phyloP scores from a whole-genome alignment of 495 filamentous ascomycete species.

The Penicillium canariense region DNA sequence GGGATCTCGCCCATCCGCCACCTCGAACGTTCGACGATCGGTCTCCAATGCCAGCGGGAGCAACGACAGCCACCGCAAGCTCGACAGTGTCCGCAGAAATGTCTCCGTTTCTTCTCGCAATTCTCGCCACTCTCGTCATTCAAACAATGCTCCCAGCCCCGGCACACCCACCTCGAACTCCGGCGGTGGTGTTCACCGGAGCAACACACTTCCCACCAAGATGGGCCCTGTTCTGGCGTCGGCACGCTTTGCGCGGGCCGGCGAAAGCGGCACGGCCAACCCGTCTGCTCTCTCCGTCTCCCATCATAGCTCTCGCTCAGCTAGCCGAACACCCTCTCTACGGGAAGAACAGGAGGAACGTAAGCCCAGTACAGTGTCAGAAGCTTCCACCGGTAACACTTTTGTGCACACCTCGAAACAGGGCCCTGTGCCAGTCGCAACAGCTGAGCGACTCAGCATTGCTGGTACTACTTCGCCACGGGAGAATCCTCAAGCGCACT shows the following conservation, averaged over 20 bases:
- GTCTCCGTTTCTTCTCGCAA: conserved; percentile 73
- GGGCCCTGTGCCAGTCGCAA: conserved; percentile 30
- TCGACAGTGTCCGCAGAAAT: conserved; percentile 71
- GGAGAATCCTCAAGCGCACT: conserved; percentile 31
- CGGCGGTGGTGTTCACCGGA: conserved; percentile 73
- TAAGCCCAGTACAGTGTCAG: conserved; percentile 2
- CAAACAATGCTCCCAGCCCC: conserved; percentile 67
- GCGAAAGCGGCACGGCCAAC: conserved; percentile 31
- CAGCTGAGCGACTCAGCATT: conserved; percentile 20
- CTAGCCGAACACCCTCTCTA: conserved; percentile 36
- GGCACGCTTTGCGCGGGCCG: conserved; percentile 51
- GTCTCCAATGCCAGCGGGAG: conserved; percentile 83
- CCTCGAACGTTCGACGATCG: conserved; percentile 64
- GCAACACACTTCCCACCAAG: conserved; percentile 95
- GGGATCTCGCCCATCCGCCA: conserved; percentile 49
- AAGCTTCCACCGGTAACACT: conserved; percentile 14
- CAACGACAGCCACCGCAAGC: conserved; percentile 79
- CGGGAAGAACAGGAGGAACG: conserved; percentile 19
- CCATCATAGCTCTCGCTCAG: conserved; percentile 32
- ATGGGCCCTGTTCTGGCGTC: conserved; percentile 70
- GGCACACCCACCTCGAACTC: conserved; percentile 61
- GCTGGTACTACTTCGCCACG: conserved; percentile 45
- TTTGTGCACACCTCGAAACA: conserved; percentile 40
- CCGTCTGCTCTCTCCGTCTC: conserved; percentile 33
- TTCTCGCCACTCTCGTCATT: conserved; percentile 67